Evolutionary conservation across 495 filamentous ascomycete species (phyloP), one percentile per base, ranked within the genome.

Genomic region (Parmelia sp.): DNA sequence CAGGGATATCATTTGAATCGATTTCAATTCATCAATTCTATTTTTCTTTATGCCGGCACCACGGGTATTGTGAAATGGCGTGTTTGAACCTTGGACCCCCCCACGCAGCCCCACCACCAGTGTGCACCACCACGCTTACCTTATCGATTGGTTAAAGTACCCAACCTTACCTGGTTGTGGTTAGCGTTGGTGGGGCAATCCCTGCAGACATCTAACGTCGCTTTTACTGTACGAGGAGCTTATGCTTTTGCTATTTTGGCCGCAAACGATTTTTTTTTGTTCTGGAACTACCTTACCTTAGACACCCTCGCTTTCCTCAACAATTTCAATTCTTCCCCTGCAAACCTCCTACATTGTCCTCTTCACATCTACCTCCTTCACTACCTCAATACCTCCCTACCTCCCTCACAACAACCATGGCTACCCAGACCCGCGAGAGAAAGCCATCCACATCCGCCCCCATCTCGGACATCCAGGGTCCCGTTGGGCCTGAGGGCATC

Each of bases 381-480:
- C 51, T 37, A 40, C 66, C 66, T 58, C 49, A 36, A 8, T 37
- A 64, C 5, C 63, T 70, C n/a, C n/a, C n/a, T n/a, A n/a, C n/a
- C n/a, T 61, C 42, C 57, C 44, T 29, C 47, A 36, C 17, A 62
- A 10, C 40, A 56, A 68, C n/a, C 47, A 71, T 76, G 71, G 66
- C 69, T 23, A 75, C 71, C 55, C 64, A 70, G 12, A 62, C 62
- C 67, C 82, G 84, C 56, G 84, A 89, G 75, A 83, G 92, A 64
- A 88, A 82, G 63, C 90, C 88, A 37, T 94, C 90, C 37, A 87
- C 86, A 40, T 86, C 89, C 57, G 88, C 89, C 60, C 92, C 91
- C 39, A 85, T 96, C 69, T 83, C 87, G 47, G 89, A 92, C 69
- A 84, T 97, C 40, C 81, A 89, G 74, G 92, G 90, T 53, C 88